These are phyloP conservation scores for Mucor piriformis DNA, from an alignment of 371 early-diverging fungal species.

Conservation along the genomic window DNA sequence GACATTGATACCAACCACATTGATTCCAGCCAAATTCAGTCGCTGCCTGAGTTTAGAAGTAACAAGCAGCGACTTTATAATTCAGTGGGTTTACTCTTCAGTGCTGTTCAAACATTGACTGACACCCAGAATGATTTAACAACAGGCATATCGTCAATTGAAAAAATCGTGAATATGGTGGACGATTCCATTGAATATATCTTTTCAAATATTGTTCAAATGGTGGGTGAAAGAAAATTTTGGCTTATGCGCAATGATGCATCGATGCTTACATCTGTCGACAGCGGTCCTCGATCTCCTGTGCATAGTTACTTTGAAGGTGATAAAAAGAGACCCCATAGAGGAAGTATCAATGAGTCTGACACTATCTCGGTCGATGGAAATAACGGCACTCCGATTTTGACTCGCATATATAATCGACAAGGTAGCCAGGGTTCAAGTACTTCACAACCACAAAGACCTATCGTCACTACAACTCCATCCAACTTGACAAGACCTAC, in stretches of 20 bases:
- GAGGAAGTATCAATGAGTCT: conserved; percentile 19
- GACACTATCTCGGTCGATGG: conserved; percentile 2
- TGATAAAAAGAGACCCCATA: conserved; percentile 21
- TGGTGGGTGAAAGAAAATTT: conserved; percentile 44
- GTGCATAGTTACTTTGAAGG: conserved; percentile 9
- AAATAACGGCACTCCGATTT: neutral
- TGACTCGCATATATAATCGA: conserved; percentile 16
- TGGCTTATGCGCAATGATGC: conserved; percentile 36
- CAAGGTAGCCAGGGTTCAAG: conserved; percentile 1
- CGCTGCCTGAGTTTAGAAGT: conserved; percentile 63
- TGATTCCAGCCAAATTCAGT: conserved; percentile 33
- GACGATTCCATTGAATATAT: conserved; percentile 49
- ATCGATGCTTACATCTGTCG: neutral
- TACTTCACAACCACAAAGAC: conserved; percentile 16
- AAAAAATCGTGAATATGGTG: conserved; percentile 42
- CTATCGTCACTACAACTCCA: conserved; percentile 9
- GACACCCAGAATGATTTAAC: conserved; percentile 42
- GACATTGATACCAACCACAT: conserved; percentile 38
- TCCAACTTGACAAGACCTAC: conserved; percentile 9
- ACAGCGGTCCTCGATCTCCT: conserved; percentile 14
- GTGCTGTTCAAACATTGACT: conserved; percentile 66
- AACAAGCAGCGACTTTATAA: conserved; percentile 72
- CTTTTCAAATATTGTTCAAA: conserved; percentile 33
- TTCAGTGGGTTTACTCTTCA: conserved; percentile 66
- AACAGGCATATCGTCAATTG: conserved; percentile 36